Percentiles rank a stretch among this genome's conserved stretches.
Evolutionary conservation across 1,284 basidiomycete species (phyloP).

Genomic region (Ustilago lituana): DNA sequence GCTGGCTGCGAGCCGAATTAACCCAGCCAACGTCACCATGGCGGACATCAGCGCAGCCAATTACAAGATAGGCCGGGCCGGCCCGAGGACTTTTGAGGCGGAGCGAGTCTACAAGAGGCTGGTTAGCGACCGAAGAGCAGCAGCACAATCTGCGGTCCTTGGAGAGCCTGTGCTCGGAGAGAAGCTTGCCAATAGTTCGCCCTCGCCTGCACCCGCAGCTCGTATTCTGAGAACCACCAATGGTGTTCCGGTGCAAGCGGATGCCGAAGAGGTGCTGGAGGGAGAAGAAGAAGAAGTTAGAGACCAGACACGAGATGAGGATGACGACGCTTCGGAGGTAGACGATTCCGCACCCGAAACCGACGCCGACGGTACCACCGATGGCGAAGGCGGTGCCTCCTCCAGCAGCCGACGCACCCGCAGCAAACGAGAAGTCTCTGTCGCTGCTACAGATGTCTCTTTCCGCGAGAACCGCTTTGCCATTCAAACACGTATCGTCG

Average conservation of each 20-base stretch:
- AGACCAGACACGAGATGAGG: constrained; percentile 24
- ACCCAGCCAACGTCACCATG: constrained; percentile 41
- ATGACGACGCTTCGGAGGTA: constrained; percentile 18
- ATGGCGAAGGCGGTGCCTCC: constrained; percentile 23
- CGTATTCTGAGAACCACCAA: constrained; percentile 18
- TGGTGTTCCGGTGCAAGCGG: constrained; percentile 28
- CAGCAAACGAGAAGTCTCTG: constrained; percentile 30
- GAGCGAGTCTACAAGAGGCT: constrained; percentile 52
- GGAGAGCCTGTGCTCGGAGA: constrained; percentile 37
- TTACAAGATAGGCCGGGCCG: constrained; percentile 56
- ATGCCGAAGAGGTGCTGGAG: constrained; percentile 21
- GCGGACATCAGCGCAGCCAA: constrained; percentile 45
- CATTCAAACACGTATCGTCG: constrained; percentile 66
- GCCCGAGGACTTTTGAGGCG: constrained; percentile 60
- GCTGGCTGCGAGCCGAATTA: constrained; percentile 33
- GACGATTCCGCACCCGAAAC: constrained; percentile 25
- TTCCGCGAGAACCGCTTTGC: constrained; percentile 63
- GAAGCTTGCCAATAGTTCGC: constrained; percentile 25
- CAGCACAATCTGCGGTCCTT: constrained; percentile 28
- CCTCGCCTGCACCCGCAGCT: constrained; percentile 21
- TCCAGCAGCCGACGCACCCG: constrained; percentile 13
- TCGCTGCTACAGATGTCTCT: constrained; percentile 42
- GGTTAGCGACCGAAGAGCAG: constrained; percentile 45
- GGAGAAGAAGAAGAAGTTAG: constrained; percentile 29
- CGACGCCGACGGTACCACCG: constrained; percentile 36